Evolutionary conservation across 768 basidiomycete genomes (phyloP).

Genomic region (Ramaria sp.): DNA sequence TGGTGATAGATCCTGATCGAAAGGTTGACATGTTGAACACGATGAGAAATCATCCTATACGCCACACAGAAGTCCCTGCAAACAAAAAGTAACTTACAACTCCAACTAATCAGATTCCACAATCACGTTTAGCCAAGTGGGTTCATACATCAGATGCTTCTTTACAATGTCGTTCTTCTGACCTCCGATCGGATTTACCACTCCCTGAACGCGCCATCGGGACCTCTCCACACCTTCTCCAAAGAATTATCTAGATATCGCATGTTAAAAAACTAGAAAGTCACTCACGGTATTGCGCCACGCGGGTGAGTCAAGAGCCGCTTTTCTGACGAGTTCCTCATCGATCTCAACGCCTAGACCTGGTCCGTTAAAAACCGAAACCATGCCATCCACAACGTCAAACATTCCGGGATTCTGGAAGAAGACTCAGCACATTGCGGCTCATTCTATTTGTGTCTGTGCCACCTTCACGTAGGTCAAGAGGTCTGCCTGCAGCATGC

Average conservation of each 20-base stretch:
- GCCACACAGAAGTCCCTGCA: too few species aligned
- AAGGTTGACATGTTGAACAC: too few species aligned
- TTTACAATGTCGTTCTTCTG: neutral
- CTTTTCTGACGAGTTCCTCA: constrained; percentile 37
- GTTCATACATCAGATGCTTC: too few species aligned
- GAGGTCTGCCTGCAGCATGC: constrained; percentile 33
- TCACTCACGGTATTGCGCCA: constrained; percentile 20
- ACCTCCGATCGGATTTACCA: constrained; percentile 26
- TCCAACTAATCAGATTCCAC: too few species aligned
- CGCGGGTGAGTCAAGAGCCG: constrained; percentile 13
- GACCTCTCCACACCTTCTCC: constrained; percentile 40
- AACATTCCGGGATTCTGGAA: constrained; percentile 18
- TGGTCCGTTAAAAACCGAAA: constrained; percentile 25
- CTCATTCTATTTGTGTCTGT: neutral
- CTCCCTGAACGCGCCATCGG: constrained; percentile 42
- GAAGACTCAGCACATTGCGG: neutral
- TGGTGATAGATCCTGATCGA: too few species aligned
- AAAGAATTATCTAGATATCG: neutral
- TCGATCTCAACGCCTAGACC: constrained; percentile 56
- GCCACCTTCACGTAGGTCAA: constrained; percentile 38
- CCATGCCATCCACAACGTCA: neutral
- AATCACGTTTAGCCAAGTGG: too few species aligned
- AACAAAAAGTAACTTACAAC: too few species aligned
- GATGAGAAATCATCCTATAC: too few species aligned
- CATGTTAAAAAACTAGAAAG: neutral